A percentile compares a stretch with the other conserved stretches of the same genome.
These are phyloP conservation scores for Filosporella fistucella DNA, from an alignment of 495 filamentous ascomycete species.

Conservation along the genomic window DNA sequence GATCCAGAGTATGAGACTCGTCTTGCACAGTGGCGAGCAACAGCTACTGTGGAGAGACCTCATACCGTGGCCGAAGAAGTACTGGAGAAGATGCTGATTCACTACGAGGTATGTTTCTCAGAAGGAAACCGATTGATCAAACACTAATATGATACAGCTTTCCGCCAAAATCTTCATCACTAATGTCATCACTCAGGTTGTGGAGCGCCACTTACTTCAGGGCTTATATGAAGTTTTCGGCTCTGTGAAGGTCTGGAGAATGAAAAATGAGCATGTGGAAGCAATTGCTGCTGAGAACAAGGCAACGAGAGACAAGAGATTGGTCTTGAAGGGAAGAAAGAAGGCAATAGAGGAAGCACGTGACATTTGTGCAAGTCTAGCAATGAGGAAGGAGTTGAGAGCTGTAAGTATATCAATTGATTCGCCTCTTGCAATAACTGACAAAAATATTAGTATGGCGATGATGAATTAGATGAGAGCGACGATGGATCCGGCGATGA, in stretches of 20 bases:
- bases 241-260: constrained; percentile 15
- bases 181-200: constrained; percentile 27
- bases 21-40: constrained; percentile 28
- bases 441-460: neutral
- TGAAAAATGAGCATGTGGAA: constrained; percentile 18
- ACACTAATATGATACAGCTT: neutral
- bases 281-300: constrained; percentile 14
- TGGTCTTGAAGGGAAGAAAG: neutral
- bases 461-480: neutral
- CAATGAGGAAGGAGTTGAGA: neutral
- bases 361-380: neutral
- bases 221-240: constrained; percentile 22
- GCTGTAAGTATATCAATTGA: neutral
- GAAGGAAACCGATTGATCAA: neutral
- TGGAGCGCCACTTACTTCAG: constrained; percentile 27
- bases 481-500: neutral
- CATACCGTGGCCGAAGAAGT: constrained; percentile 35
- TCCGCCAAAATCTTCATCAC: constrained; percentile 21
- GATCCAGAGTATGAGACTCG: constrained; percentile 36
- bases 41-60: constrained; percentile 3
- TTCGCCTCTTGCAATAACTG: neutral
- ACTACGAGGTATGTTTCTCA: constrained; percentile 26
- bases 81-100: constrained; percentile 39
- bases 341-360: neutral
- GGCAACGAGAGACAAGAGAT: neutral